Evolutionary conservation across 495 filamentous ascomycete genomes (phyloP).

Genomic region (Penicillium robsamsonii): DNA sequence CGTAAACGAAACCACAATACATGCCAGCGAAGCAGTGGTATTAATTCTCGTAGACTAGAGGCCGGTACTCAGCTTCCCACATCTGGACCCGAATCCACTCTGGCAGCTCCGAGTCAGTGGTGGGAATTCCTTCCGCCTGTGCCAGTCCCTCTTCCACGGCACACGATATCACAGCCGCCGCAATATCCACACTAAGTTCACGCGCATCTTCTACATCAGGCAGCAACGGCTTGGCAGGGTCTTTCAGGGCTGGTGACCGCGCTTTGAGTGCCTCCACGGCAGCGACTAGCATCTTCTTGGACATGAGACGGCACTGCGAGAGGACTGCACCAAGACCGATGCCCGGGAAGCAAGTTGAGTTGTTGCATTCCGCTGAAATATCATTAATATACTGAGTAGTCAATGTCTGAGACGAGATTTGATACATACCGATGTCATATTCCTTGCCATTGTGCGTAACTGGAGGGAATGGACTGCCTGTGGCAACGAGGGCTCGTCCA

Average conservation of each 20-base stretch:
- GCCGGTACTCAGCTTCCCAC: constrained; percentile 78
- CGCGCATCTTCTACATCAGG: constrained; percentile 76
- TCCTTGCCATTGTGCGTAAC: constrained; percentile 64
- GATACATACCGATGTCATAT: constrained; percentile 57
- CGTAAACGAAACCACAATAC: neutral
- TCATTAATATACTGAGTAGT: constrained; percentile 2
- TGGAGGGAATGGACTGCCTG: constrained; percentile 78
- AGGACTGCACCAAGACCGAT: constrained; percentile 81
- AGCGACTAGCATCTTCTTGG: constrained; percentile 78
- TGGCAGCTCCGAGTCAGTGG: constrained; percentile 55
- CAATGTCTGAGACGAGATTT: neutral
- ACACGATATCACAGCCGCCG: constrained; percentile 71
- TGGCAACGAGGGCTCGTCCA: constrained; percentile 77
- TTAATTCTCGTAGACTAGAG: constrained; percentile 38
- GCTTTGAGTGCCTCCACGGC: constrained; percentile 71
- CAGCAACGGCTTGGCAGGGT: constrained; percentile 57
- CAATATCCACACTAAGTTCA: constrained; percentile 74
- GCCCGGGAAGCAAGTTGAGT: constrained; percentile 81
- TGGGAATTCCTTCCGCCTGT: constrained; percentile 44
- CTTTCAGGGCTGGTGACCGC: constrained; percentile 64
- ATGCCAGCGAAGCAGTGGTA: neutral
- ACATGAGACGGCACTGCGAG: constrained; percentile 57
- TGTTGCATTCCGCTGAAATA: constrained; percentile 77
- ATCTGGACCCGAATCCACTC: constrained; percentile 88
- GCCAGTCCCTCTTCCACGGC: constrained; percentile 69